Base-by-base conservation (phyloP, 2,329 filamentous ascomycete genomes). In the Aspergillus sclerotialis region DNA sequence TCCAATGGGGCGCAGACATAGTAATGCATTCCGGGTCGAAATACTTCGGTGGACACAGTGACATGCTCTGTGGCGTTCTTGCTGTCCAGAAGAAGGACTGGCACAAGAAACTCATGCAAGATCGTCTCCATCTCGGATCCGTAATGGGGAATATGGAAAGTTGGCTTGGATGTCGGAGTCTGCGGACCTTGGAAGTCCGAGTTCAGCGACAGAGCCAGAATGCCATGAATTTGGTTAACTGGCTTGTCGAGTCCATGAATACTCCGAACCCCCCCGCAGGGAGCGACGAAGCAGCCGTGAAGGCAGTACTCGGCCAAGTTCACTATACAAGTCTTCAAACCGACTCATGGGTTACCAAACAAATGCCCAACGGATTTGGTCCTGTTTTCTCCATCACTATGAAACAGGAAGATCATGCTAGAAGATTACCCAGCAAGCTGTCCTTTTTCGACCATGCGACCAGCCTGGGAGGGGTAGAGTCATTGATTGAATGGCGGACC, bases 11-110 rank as follows among this genome's bases (percentile, higher is more conserved):
- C 27, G 87, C 82, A 19, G 89, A 95, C 61, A 64, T 88, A 3
- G 76, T 94, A 14, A 83, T 95, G 84, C 90, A 96, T 64, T 82
- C 75, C 33, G 90, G 87, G 4, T 94, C 88, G 11, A 96, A 95
- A 71, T 96, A 95, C 63, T 76, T 96, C 45, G 90, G 90, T 16
- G 90, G 90, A 0, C 90, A 96, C 64, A 89, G 82, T 45, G 90
- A 96, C 63, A 74, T 95, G 76, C 75, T 96, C 6, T 92, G 85
- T 55, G 90, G 90, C 17, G 80, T 92, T 17, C 64, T 96, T 25
- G 75, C 78, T 0, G 72, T 86, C 5, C 67, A 72, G 15, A 63
- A 63, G 26, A 48, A 68, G 32, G 67, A 66, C 4, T 84, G 80
- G 80, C 55, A 76, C 9, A 56, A 60, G 30, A 65, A 59, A 13